phyloP scores from a whole-genome alignment of 495 filamentous ascomycete genomes.

The Aeminium ludgeri region DNA sequence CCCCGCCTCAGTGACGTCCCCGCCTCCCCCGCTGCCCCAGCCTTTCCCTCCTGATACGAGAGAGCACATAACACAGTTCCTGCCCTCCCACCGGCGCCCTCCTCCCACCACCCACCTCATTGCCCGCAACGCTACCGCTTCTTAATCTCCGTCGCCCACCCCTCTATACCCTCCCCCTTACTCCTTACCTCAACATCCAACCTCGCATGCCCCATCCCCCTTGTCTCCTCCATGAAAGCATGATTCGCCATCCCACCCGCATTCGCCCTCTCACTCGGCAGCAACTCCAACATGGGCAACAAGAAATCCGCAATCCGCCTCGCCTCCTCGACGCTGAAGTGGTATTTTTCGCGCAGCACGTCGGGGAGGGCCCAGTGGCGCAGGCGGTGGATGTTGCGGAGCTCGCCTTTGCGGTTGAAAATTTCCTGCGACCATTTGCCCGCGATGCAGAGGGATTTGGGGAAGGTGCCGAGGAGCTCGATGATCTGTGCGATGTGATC shows the following conservation, averaged over 20 bases:
- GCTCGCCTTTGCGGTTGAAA: conserved; percentile 93
- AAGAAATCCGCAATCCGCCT: conserved; percentile 73
- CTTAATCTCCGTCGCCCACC: conserved; percentile 84
- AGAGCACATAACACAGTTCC: no score
- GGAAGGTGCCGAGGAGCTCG: conserved; percentile 86
- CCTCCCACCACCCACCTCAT: neutral
- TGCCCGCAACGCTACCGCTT: conserved; percentile 28
- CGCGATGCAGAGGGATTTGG: conserved; percentile 71
- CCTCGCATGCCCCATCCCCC: conserved; percentile 68
- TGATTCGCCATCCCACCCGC: conserved; percentile 87
- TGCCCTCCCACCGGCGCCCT: no score
- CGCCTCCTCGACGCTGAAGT: conserved; percentile 64
- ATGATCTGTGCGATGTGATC: conserved; percentile 99
- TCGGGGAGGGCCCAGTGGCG: conserved; percentile 94
- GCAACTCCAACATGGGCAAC: conserved; percentile 77
- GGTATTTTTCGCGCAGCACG: conserved; percentile 91
- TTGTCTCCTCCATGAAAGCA: conserved; percentile 61
- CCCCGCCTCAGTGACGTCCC: no score
- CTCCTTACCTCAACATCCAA: conserved; percentile 58
- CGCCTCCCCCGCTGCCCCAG: no score
- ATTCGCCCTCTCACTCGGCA: conserved; percentile 77
- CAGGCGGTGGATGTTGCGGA: conserved; percentile 92
- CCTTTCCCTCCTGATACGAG: no score
- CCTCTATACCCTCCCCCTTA: conserved; percentile 85
- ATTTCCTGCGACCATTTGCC: conserved; percentile 99